These are phyloP conservation scores for Nakaseomyces bracarensis DNA, from an alignment of 1,139 yeast genomes.

Conservation along the genomic window DNA sequence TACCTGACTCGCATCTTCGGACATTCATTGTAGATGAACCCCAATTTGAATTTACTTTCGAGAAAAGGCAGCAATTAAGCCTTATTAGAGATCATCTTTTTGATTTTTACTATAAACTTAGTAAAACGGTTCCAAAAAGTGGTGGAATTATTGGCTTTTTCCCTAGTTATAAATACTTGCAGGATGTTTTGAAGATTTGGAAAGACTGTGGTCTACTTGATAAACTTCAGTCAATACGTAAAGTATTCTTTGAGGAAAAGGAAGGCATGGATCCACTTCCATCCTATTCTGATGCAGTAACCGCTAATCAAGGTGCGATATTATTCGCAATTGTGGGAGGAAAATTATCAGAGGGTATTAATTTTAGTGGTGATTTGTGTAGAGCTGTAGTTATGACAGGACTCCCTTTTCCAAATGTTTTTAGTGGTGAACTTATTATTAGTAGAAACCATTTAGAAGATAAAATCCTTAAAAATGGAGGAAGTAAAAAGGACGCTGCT, in stretches of 20 bases:
- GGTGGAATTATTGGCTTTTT: slow-evolving; percentile 73
- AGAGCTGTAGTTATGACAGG: slow-evolving; percentile 86
- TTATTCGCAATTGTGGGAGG: slow-evolving; percentile 90
- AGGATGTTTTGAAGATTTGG: slow-evolving; percentile 48
- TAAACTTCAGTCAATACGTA: slow-evolving; percentile 36
- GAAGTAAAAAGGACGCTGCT: slow-evolving; percentile 23
- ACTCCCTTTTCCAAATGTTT: slow-evolving; percentile 80
- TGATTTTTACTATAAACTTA: slow-evolving; percentile 37
- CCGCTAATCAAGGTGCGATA: slow-evolving; percentile 46
- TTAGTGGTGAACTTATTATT: slow-evolving; percentile 76
- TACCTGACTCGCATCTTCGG: slow-evolving; percentile 58
- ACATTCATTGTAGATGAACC: slow-evolving; percentile 47
- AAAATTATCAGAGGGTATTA: slow-evolving; percentile 87
- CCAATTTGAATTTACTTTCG: slow-evolving; percentile 60
- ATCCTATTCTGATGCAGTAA: slow-evolving; percentile 41
- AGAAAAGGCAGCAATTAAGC: slow-evolving; percentile 42
- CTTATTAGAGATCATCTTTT: slow-evolving; percentile 49
- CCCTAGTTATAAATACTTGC: slow-evolving; percentile 73
- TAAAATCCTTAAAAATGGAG: slow-evolving; percentile 28
- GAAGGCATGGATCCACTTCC: slow-evolving; percentile 41
- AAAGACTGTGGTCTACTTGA: slow-evolving; percentile 32
- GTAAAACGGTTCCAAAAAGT: slow-evolving; percentile 43
- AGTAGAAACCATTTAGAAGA: slow-evolving; percentile 58
- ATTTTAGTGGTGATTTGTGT: slow-evolving; percentile 78
- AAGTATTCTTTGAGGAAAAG: slow-evolving; percentile 50